Evolutionary conservation across 805 yeast species (phyloP), one percentile per base, ranked within the genome.

Genomic region (Saccharomycopsis olivae): DNA sequence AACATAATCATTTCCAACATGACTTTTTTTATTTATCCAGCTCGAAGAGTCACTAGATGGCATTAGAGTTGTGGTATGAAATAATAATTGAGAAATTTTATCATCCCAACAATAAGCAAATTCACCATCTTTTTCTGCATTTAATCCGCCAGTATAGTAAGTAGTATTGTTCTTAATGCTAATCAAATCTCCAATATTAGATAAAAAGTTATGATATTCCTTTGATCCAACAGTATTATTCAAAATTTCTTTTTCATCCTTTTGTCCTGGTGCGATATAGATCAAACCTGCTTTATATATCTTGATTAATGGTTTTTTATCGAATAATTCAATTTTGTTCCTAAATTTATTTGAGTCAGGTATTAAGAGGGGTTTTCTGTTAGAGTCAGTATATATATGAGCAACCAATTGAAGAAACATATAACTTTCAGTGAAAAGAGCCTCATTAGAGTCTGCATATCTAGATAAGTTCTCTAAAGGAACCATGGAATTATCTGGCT

Each of bases 61-160:
- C 94, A 86, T 86, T 69, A 86, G 57, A 0, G 95, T 83, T 2
- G 87, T 77, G 8, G 83, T 71, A 54, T 86, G 95, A 56, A 73
- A 86, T 8, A 84, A 69, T 31, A 84, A 59, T 51, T 85, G 95
- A 1, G 75, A 65, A 25, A 73, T 71, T 53, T 78, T 75, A 47
- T 80, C 82, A 36, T 71, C 67, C 86, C 89, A 82, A 36, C 73
- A 72, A 39, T 78, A 60, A 0, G 92, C 84, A 51, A 61, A 78
- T 44, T 79, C 75, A 5, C 96, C 96, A 59, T 84, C 95, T 4
- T 64, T 53, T 48, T 79, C 79, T 44, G 67, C 67, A 50, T 85
- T 95, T 23, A 86, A 64, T 0, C 95, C 95, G 9, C 94, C 96
- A 15, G 75, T 75, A 44, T 69, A 71, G 41, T 75, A 72, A n/a